Percentiles rank a stretch among this genome's conserved stretches.
phyloP scores from a whole-genome alignment of 345 rosid genomes.

The Aquilaria sinensis region DNA sequence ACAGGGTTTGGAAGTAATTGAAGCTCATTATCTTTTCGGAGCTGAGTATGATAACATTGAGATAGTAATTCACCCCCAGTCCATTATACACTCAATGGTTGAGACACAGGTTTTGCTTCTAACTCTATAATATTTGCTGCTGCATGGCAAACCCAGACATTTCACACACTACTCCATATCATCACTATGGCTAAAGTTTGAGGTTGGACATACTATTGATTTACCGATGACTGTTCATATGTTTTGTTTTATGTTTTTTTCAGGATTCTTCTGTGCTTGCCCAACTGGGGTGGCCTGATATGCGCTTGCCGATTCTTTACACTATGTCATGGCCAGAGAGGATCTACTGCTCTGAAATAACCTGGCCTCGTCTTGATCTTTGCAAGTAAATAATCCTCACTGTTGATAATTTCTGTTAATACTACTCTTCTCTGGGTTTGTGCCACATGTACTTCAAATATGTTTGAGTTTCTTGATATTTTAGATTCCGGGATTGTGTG shows the following conservation, averaged over 20 bases:
- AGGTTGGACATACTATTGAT: background rate
- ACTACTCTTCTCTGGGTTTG: background rate
- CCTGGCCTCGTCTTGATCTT: slow-evolving; percentile 97
- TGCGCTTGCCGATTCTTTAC: slow-evolving; percentile 92
- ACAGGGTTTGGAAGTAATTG: slow-evolving; percentile 96
- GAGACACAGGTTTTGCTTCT: slow-evolving; percentile 70
- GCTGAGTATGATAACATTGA: slow-evolving; percentile 86
- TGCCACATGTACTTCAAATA: too few relatives aligned
- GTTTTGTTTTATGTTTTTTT: slow-evolving; percentile 9
- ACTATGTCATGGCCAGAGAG: slow-evolving; percentile 98
- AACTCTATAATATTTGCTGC: background rate
- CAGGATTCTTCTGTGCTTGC: slow-evolving; percentile 96
- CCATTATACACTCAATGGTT: slow-evolving; percentile 89
- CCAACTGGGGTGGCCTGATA: slow-evolving; percentile 97
- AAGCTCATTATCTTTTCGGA: slow-evolving; percentile 95
- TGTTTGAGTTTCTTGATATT: background rate
- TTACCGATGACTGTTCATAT: slow-evolving; percentile 1
- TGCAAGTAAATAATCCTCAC: slow-evolving; percentile 56
- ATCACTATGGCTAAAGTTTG: background rate
- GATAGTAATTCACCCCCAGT: slow-evolving; percentile 90
- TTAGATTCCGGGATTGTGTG: too few relatives aligned
- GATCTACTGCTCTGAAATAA: slow-evolving; percentile 84
- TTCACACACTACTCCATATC: background rate
- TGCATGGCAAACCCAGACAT: slow-evolving; percentile 2
- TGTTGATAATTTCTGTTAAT: slow-evolving; percentile 4